A percentile compares a stretch with the other conserved stretches of the same genome.
These are phyloP conservation scores for Erythrophleum fordii DNA, from an alignment of 306 rosid genomes.

Conservation along the genomic window DNA sequence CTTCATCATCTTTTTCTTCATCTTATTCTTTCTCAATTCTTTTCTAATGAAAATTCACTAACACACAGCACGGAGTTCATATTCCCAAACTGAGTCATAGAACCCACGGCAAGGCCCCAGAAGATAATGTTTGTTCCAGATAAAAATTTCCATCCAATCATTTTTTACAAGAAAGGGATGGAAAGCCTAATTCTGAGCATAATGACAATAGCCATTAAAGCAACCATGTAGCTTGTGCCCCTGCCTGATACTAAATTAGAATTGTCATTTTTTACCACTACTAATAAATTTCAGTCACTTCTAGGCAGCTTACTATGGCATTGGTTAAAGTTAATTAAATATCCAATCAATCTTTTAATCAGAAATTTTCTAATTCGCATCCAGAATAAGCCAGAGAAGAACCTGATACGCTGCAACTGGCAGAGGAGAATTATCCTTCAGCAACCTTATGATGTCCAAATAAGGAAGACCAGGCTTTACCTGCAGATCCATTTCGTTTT, in stretches of 20 bases:
- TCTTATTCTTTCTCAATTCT: background rate
- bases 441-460: slow-evolving; percentile 85
- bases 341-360: slow-evolving; percentile 15
- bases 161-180: background rate
- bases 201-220: slow-evolving; percentile 6
- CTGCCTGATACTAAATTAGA: background rate
- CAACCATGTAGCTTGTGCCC: slow-evolving; percentile 20
- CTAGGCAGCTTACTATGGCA: slow-evolving; percentile 2
- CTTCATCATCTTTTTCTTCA: background rate
- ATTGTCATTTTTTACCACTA: slow-evolving; percentile 19
- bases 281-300: background rate
- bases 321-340: slow-evolving; percentile 6
- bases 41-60: background rate
- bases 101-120: background rate
- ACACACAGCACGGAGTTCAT: background rate
- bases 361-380: slow-evolving; percentile 2
- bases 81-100: background rate
- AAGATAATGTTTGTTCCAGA: slow-evolving; percentile 1
- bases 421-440: slow-evolving; percentile 80
- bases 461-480: slow-evolving; percentile 98
- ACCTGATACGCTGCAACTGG: slow-evolving; percentile 99
- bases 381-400: slow-evolving; percentile 32
- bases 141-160: slow-evolving; percentile 7
- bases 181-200: background rate
- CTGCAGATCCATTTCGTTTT: slow-evolving; percentile 50